phyloP scores from a whole-genome alignment of 2,329 filamentous ascomycete genomes.

The Thielaviopsis musarum region DNA sequence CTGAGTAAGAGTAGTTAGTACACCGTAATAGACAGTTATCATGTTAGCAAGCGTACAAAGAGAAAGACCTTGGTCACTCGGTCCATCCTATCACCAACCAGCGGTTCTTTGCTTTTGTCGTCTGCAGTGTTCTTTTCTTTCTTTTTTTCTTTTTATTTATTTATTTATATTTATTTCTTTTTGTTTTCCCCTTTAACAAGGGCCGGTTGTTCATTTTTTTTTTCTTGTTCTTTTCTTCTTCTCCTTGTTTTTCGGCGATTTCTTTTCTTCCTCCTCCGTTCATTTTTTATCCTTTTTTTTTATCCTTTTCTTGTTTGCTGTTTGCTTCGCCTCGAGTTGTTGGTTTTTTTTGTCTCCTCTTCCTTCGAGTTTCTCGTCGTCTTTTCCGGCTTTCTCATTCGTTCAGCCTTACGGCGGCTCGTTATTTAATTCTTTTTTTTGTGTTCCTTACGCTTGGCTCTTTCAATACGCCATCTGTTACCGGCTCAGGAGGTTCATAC shows the following conservation, averaged over 20 bases:
- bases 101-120: not conserved
- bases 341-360: not conserved
- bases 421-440: not conserved
- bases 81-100: not conserved
- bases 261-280: not conserved
- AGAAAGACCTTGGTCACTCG: not conserved
- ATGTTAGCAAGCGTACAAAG: too few relatives aligned
- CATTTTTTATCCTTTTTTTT: not conserved
- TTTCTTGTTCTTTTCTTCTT: not conserved
- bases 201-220: not conserved
- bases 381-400: not conserved
- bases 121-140: not conserved
- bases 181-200: not conserved
- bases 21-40: too few relatives aligned
- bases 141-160: not conserved
- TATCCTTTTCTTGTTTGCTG: not conserved
- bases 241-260: not conserved
- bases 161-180: not conserved
- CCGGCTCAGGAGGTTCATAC: not conserved
- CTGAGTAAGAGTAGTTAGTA: too few relatives aligned
- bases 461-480: not conserved
- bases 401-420: not conserved
- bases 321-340: not conserved
- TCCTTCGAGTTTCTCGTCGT: not conserved
- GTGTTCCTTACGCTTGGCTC: not conserved